Base-by-base conservation (phyloP, 2,329 filamentous ascomycete species). In the Cladorrhinum sp. region DNA sequence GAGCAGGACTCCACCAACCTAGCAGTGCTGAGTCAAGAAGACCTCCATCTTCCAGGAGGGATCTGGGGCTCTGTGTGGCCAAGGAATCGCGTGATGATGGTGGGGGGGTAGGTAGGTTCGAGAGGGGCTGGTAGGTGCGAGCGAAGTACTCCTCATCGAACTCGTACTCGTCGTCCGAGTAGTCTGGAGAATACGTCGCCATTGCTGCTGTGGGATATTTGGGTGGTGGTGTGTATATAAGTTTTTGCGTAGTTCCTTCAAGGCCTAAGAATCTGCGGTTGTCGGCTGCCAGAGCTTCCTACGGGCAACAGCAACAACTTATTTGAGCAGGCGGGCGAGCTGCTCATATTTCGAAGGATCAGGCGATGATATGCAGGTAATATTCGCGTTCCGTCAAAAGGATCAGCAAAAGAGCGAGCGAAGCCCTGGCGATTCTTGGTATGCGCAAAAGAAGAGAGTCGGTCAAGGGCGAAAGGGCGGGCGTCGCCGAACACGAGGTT, bases 21-120 rank as follows among this genome's bases (percentile, higher is more conserved):
- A 78, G 65, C 54, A 75, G 70, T n/a, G 73, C 74, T 10, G 72
- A 72, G 68, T 76, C 77, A 62, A 78, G 70, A 55, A 74, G 71
- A 64, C 80, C 79, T 61, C 75, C 77, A 68, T 80, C 77, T 56
- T 80, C 77, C 55, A 77, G 69, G 18, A 73, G 72, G 58, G 75
- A 72, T 42, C 72, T 71, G 51, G 80, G 78, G 54, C 79, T 80
- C 67, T 79, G 77, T 46, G 72, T 70, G 26, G 76, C 75, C 33
- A 77, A 79, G 10, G 78, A 78, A 56, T 72, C 75, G 62, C 74
- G 75, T 55, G 80, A 80, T 50, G 83, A 86, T 10, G 80, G 81
- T 50, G 86, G 86, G 64, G 86, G 86, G 57, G 86, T 89, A 21
- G 86, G 86, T 21, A 89, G 80, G 72, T 86, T 87, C 28, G 86